Conservation (phyloP, 106 monocot species). For the Phalaenopsis aphrodite region DNA sequence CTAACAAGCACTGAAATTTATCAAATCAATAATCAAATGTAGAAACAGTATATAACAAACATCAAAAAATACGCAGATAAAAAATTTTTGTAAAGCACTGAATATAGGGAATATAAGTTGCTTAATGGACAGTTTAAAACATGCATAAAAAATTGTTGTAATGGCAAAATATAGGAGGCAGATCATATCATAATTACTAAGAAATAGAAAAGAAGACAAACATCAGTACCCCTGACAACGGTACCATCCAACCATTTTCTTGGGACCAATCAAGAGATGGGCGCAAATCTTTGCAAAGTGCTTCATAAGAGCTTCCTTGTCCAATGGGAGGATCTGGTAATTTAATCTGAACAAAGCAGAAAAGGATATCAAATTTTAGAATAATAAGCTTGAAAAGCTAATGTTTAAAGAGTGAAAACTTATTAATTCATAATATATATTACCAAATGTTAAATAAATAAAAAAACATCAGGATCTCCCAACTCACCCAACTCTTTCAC, state of each 20-base stretch:
- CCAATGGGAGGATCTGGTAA: slow-evolving; percentile 60
- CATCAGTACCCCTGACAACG: slow-evolving; percentile 31
- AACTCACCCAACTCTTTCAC: neutral
- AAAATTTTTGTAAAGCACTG: neutral
- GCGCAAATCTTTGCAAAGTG: slow-evolving; percentile 43
- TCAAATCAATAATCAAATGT: too few species aligned
- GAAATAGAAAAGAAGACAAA: neutral
- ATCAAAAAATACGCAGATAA: neutral
- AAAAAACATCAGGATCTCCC: neutral
- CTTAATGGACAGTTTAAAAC: neutral
- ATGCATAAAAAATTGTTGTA: neutral
- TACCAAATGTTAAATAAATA: neutral
- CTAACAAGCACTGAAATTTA: too few species aligned
- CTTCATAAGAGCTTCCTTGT: slow-evolving; percentile 49
- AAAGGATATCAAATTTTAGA: neutral
- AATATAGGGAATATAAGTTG: neutral
- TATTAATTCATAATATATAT: neutral
- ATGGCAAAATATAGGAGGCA: neutral
- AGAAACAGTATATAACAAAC: neutral
- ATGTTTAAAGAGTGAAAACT: neutral
- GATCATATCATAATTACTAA: neutral
- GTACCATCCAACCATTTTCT: slow-evolving; percentile 65
- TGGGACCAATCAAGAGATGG: slow-evolving; percentile 64
- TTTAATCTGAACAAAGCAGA: slow-evolving; percentile 34
- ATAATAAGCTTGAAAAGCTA: neutral